Conservation (phyloP, 495 filamentous ascomycete genomes). For the Aspergillus cavernicola region DNA sequence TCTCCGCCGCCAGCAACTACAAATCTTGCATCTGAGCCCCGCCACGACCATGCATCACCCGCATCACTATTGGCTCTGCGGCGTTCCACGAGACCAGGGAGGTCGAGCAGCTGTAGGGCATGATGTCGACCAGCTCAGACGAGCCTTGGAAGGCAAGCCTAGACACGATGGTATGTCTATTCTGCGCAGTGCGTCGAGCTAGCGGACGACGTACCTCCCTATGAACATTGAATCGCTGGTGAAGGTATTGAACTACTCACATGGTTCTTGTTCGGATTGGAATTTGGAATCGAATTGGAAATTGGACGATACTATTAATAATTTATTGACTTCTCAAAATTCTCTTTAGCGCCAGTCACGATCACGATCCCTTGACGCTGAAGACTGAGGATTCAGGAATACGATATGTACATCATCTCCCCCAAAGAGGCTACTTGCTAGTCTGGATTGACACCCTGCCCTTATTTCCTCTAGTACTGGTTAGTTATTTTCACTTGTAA, state of each 20-base stretch:
- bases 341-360: too few relatives aligned
- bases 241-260: too few relatives aligned
- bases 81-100: conserved; percentile 5
- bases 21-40: not conserved
- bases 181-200: too few relatives aligned
- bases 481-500: not conserved
- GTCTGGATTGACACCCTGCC: not conserved
- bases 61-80: conserved; percentile 1
- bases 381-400: too few relatives aligned
- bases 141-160: not conserved
- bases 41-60: not conserved
- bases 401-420: too few relatives aligned
- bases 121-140: not conserved
- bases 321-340: too few relatives aligned
- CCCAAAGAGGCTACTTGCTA: not conserved
- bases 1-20: too few relatives aligned
- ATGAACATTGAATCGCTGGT: too few relatives aligned
- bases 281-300: not conserved
- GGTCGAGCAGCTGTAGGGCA: conserved; percentile 1
- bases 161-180: too few relatives aligned
- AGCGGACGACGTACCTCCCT: too few relatives aligned
- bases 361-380: too few relatives aligned
- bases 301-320: not conserved
- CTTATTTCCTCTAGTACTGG: not conserved
- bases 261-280: not conserved